phyloP scores from a whole-genome alignment of 2,329 filamentous ascomycete species.

The Byssothecium circinans region DNA sequence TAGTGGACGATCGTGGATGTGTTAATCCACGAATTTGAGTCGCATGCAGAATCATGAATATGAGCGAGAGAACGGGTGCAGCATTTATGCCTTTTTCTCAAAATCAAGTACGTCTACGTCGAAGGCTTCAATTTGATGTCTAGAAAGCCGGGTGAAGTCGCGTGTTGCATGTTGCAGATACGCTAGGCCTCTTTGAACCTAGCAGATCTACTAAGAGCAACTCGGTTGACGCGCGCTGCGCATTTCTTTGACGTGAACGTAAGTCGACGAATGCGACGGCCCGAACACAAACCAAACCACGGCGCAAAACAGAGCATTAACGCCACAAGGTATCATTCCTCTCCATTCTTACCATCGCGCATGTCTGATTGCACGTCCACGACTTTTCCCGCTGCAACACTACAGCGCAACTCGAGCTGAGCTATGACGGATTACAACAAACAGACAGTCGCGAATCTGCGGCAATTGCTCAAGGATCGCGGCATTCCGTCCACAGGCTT shows the following conservation, averaged over 20 bases:
- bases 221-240: neutral
- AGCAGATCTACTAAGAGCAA: neutral
- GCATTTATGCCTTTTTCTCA: too few relatives aligned
- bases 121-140: too few relatives aligned
- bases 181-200: neutral
- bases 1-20: neutral
- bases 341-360: neutral
- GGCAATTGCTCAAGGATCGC: constrained; percentile 50
- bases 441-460: constrained; percentile 51
- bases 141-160: neutral
- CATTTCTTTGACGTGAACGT: neutral
- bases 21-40: too few relatives aligned
- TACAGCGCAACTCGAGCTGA: neutral
- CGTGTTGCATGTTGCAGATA: neutral
- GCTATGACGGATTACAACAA: constrained; percentile 46
- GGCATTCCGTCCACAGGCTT: constrained; percentile 50
- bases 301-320: neutral
- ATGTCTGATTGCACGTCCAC: neutral
- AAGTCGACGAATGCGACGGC: neutral
- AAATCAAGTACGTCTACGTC: too few relatives aligned
- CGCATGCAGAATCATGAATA: too few relatives aligned
- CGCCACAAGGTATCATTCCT: neutral
- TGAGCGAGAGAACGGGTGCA: too few relatives aligned
- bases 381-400: too few relatives aligned
- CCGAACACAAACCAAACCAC: neutral